Evolutionary conservation across 345 rosid species (phyloP), one percentile per base, ranked within the genome.

Genomic region (Populus euphratica): DNA sequence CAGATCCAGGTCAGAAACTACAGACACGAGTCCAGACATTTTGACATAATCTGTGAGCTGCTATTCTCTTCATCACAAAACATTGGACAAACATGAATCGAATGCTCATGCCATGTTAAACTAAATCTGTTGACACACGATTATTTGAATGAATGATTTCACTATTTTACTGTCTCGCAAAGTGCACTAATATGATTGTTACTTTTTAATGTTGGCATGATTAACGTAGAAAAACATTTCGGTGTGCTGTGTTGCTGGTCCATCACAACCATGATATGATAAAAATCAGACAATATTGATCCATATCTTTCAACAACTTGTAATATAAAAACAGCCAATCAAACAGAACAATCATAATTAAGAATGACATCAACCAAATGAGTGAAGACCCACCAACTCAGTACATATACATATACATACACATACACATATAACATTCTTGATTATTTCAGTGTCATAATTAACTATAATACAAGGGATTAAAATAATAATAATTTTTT

Each of bases 1-100:
- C 50, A 75, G 76, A 82, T 76, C 72, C 72, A 73, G 77, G 41
- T 59, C 29, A 59, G 25, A n/a, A 73, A 41, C 70, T 6, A 65
- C 10, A 59, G 41, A 36, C 43, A 31, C 12, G 61, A 8, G 35
- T 43, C 54, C 5, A 31, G 62, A 5, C n/a, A 18, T 70, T 29
- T 68, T 72, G 63, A 59, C 20, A 12, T 3, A 31, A 49, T 65
- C 44, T 47, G 49, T n/a, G 6, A 44, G 11, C 27, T 23, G 13
- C 39, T 5, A 25, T 47, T 69, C 52, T 68, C 49, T 66, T 36
- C 68, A 33, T 65, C 14, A 75, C 54, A 27, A 23, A 44, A 12
- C 41, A 36, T 44, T 21, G 39, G 64, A 36, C 47, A 79, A 71
- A 69, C 59, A 67, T 65, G 62, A 78, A 56, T 52, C 71, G 18